These are phyloP conservation scores for Yamadazyma buinensis DNA, from an alignment of 1,139 yeast species.

Conservation along the genomic window DNA sequence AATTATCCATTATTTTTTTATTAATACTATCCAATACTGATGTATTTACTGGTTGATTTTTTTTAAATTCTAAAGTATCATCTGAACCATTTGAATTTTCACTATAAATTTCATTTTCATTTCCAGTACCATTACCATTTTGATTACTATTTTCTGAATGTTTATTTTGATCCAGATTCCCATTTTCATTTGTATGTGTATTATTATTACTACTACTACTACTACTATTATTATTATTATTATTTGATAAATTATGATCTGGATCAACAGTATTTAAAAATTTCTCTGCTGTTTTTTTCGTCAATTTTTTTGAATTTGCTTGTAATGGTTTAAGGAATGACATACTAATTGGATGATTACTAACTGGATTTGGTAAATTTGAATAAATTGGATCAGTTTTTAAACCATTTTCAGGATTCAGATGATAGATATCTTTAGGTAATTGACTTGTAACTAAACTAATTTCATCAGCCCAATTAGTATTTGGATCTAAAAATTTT, in stretches of 20 bases:
- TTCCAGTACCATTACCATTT: not conserved
- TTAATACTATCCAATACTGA: conserved; percentile 63
- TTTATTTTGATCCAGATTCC: not conserved
- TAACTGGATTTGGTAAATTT: conserved; percentile 55
- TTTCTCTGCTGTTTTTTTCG: conserved; percentile 25
- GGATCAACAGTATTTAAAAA: conserved; percentile 10
- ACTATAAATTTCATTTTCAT: conserved; percentile 1
- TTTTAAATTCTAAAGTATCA: conserved; percentile 7
- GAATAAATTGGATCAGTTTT: conserved; percentile 58
- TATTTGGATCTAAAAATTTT: conserved; percentile 80
- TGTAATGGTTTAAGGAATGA: conserved; percentile 29
- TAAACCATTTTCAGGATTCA: conserved; percentile 58
- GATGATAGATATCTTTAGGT: conserved; percentile 38
- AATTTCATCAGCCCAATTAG: conserved; percentile 66
- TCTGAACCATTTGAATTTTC: conserved; percentile 11
- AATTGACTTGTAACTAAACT: conserved; percentile 34
- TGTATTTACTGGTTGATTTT: conserved; percentile 23
- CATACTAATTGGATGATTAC: conserved; percentile 25
- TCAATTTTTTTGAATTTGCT: conserved; percentile 26
- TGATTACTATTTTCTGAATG: not conserved
- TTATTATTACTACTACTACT: too few relatives aligned
- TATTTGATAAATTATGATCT: not conserved
- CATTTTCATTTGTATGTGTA: conserved; percentile 5
- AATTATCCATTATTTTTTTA: conserved; percentile 58
- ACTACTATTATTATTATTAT: not conserved